Base-by-base conservation (phyloP, 176 grass and related monocot species). In the Echinochloa phyllopogon region DNA sequence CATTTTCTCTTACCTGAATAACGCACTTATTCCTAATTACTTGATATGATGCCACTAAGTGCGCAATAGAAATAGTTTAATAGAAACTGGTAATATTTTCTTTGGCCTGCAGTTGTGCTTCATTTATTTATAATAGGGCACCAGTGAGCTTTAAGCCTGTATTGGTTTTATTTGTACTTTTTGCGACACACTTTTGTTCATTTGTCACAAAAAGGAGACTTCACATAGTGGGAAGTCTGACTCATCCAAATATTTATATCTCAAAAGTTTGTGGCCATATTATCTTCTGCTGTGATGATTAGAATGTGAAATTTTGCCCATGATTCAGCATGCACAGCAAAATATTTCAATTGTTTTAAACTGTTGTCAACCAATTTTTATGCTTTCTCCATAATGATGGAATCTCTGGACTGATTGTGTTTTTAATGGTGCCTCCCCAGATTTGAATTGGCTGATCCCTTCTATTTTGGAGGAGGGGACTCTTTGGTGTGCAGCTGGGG, bases 11-110 rank as follows among this genome's bases (percentile, higher is more conserved):
- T 37, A 49, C 77, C 12, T 86, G 21, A 73, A 66, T 59, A 33
- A 63, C 42, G 8, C 61, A 69, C 37, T 76, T 76, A 52, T 50
- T 69, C 37, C 72, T 82, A 25, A 72, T 89, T 65, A 70, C 65
- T 86, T 81, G 24, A 65, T 62, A 77, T 77, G 78, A 78, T 72
- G 45, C 65, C 79, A 88, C 85, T 29, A 75, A 44, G 49, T 48
- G 69, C 38, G 73, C 69, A 69, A 74, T 79, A 58, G 5, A 10
- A 50, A 73, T 76, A 65, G 21, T 58, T 83, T 43, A 83, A 75
- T 86, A 67, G 16, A 65, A 76, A 25, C 6, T n/a, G 49, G 20
- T n/a, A 29, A 65, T 11, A 9, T 56, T 56, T 80, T 56, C 75
- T 72, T 72, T 76, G 21, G 51, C 40, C 36, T 78, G 60, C 74